A percentile compares a stretch with the other conserved stretches of the same genome.
Evolutionary conservation across 129 eudicot genomes (phyloP).

Genomic region (Arctium minus): DNA sequence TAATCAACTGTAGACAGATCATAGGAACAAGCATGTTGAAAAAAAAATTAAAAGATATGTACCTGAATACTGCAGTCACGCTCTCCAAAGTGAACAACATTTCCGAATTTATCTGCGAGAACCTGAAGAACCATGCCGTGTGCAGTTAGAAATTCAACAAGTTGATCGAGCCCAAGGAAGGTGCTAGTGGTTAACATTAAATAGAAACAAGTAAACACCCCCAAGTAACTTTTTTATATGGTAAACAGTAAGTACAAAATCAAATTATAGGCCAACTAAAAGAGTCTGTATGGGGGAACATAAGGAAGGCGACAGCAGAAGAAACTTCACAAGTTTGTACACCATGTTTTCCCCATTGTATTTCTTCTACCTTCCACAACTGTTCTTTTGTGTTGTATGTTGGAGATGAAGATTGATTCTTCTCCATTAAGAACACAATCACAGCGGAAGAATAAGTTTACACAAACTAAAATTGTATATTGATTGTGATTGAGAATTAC

Average conservation of each 20-base stretch:
- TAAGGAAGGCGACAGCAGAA: not conserved
- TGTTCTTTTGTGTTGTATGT: not conserved
- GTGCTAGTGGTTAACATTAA: not conserved
- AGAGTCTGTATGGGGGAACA: not conserved
- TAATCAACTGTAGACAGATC: not conserved
- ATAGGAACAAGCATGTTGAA: conserved; percentile 2
- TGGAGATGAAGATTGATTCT: too few relatives aligned
- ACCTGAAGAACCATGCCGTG: conserved; percentile 45
- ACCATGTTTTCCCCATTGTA: not conserved
- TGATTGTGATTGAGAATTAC: too few relatives aligned
- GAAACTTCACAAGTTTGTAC: not conserved
- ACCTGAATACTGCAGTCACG: conserved; percentile 99
- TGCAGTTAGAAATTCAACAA: conserved; percentile 16
- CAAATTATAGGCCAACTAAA: not conserved
- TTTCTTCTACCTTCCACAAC: not conserved
- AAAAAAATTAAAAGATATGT: not conserved
- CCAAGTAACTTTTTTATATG: conserved; percentile 5
- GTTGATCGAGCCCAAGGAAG: not conserved
- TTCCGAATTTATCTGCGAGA: conserved; percentile 95
- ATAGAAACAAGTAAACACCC: not conserved
- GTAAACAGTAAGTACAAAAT: not conserved
- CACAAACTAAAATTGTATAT: too few relatives aligned
- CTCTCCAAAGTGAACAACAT: conserved; percentile 98
- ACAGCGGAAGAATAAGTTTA: too few relatives aligned
- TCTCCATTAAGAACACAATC: too few relatives aligned